Evolutionary conservation across 116 monocot species (phyloP).

Genomic region (Dioscorea cayenensis): DNA sequence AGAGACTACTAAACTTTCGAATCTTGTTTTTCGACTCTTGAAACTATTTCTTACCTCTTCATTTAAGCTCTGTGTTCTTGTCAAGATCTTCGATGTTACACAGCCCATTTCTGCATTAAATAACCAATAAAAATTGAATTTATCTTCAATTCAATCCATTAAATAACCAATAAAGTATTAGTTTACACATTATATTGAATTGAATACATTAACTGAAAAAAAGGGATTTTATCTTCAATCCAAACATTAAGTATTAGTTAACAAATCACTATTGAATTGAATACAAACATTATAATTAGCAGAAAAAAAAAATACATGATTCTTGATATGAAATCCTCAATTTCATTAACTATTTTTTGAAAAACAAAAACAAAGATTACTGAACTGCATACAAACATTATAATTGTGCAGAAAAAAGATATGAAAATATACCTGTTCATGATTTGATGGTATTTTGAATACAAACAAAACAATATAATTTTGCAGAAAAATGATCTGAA

Average conservation of each 20-base stretch:
- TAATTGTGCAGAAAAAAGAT: not conserved
- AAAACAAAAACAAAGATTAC: not conserved
- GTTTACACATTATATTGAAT: not conserved
- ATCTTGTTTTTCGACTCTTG: slow-evolving; percentile 21
- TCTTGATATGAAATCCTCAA: no score
- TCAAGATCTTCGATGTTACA: slow-evolving; percentile 43
- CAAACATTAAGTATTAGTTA: no score
- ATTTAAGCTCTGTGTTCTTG: slow-evolving; percentile 36
- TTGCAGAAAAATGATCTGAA: not conserved
- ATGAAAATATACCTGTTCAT: not conserved
- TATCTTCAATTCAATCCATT: not conserved
- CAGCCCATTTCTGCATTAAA: slow-evolving; percentile 45
- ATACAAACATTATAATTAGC: no score
- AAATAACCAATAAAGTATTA: not conserved
- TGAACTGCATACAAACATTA: not conserved
- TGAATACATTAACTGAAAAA: not conserved
- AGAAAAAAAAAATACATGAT: no score
- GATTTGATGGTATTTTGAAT: no score
- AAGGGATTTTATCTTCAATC: not conserved
- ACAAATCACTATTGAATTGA: no score
- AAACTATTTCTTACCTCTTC: slow-evolving; percentile 27
- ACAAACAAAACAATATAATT: no score
- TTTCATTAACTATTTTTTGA: no score
- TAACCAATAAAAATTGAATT: not conserved
- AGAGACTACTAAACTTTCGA: slow-evolving; percentile 20